Evolutionary conservation across 2,329 filamentous ascomycete species (phyloP), one percentile per base, ranked within the genome.

Genomic region (Talaromyces sp.): DNA sequence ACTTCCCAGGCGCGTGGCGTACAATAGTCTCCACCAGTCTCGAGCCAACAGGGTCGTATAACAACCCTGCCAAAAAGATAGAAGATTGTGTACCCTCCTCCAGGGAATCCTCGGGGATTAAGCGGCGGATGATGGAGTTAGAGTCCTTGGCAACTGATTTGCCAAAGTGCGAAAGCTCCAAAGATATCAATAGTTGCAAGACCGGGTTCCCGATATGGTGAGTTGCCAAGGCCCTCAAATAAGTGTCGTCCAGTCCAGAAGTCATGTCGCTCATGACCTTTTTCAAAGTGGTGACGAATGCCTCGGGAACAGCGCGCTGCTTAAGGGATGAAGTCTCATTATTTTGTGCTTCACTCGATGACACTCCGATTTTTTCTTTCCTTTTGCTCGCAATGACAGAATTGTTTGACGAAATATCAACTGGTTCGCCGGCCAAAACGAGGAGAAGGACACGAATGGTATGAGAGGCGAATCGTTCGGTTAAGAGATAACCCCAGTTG

Each of bases 161-260:
- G 56, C 85, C 85, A 65, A 89, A 89, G 62, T 89, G 81, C 0
- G 86, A 84, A 54, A 98, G 84, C 70, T 99, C 95, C 17, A 99
- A 81, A 70, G 93, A 90, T 3, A 99, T 80, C 31, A 99, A 80
- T 1, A 98, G 83, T 72, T 98, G 95, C n/a, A 99, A 81, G 0
- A 92, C 89, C 0, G 95, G 95, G 69, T 96, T 97, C 54, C 92
- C 95, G 0, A 93, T 90, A 4, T 90, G 91, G 69, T 98, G 93
- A 21, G 87, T 92, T 1, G 93, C 91, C 60, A 99, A 80, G 2
- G 95, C 86, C 29, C 91, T 86, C 29, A 98, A 82, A 68, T 91
- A 89, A 3, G 89, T 90, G 1, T 89, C 84, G 71, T 95, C 91
- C 67, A 97, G 82, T 0, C 84, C 85, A 0, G 86, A 82, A 10